A percentile compares a stretch with the other conserved stretches of the same genome.
Conservation (phyloP, 2,329 filamentous ascomycete genomes). For the Aureobasidium pullulans region DNA sequence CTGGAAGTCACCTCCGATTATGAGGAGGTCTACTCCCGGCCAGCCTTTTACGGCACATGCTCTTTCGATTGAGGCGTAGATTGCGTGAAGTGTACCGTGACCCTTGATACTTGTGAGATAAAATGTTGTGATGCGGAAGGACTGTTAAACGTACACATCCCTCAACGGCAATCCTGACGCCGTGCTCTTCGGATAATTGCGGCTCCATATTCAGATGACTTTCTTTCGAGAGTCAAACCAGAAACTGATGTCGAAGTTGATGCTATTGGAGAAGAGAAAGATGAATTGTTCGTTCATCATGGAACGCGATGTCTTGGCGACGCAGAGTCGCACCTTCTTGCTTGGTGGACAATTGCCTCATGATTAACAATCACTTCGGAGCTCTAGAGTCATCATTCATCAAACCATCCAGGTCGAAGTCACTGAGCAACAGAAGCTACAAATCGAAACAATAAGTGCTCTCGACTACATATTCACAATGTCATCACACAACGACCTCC, state of each 20-base stretch:
- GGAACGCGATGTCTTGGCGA: conserved; percentile 7
- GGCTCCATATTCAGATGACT: not conserved
- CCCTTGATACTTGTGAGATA: conserved; percentile 53
- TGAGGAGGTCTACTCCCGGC: conserved; percentile 77
- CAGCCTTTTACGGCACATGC: conserved; percentile 66
- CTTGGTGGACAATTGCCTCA: not conserved
- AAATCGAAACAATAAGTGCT: too few relatives aligned
- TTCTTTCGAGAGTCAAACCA: not conserved
- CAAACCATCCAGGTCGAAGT: too few relatives aligned
- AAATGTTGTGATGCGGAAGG: conserved; percentile 3
- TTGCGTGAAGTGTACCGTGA: conserved; percentile 84
- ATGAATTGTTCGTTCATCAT: not conserved
- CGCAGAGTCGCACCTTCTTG: not conserved
- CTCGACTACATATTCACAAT: not conserved
- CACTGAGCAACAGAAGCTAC: too few relatives aligned
- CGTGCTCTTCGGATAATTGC: conserved; percentile 23
- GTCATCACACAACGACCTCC: not conserved
- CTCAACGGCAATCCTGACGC: conserved; percentile 73
- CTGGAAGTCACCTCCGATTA: conserved; percentile 96
- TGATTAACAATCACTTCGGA: not conserved
- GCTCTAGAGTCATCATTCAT: too few relatives aligned
- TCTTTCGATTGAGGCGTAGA: conserved; percentile 70
- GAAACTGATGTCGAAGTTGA: not conserved
- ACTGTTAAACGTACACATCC: conserved; percentile 60
- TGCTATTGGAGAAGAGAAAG: not conserved